Conservation (phyloP, 306 rosid species). For the Quercus alba region DNA sequence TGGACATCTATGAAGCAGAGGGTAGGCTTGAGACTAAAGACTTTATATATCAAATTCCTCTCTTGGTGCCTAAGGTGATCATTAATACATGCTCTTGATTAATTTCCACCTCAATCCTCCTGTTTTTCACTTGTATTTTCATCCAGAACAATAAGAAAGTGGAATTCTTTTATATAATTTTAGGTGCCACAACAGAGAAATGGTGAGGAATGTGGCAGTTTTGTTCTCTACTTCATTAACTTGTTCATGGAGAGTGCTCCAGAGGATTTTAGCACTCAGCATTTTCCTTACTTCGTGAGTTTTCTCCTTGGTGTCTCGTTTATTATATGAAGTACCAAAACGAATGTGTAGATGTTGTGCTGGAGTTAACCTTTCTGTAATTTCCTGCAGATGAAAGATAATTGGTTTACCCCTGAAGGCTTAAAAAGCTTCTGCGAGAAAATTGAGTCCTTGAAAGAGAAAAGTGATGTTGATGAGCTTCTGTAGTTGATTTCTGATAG, state of each 20-base stretch:
- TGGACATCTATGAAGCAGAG: conserved; percentile 50
- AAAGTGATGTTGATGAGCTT: conserved; percentile 11
- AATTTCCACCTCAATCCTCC: not conserved
- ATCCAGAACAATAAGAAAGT: not conserved
- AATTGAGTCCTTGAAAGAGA: conserved; percentile 18
- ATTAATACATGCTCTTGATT: not conserved
- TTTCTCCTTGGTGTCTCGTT: conserved; percentile 4
- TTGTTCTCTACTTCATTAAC: conserved; percentile 67
- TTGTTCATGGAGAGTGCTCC: conserved; percentile 62
- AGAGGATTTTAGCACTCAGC: conserved; percentile 48
- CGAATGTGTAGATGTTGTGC: not conserved
- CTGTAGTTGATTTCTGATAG: not conserved
- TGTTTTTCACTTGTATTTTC: not conserved
- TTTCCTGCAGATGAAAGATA: conserved; percentile 61
- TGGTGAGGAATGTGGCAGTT: conserved; percentile 68
- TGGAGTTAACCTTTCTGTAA: conserved; percentile 15
- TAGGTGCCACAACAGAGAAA: conserved; percentile 85
- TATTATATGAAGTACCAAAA: not conserved
- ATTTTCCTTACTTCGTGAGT: conserved; percentile 73
- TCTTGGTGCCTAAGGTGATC: conserved; percentile 58
- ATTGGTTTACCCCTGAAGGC: conserved; percentile 56
- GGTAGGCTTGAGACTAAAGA: conserved; percentile 42
- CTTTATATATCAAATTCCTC: conserved; percentile 44
- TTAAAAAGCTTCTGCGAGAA: conserved; percentile 43
- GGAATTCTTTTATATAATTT: not conserved